Evolutionary conservation across 2,329 filamentous ascomycete species (phyloP).

Genomic region (Phoma sp.): DNA sequence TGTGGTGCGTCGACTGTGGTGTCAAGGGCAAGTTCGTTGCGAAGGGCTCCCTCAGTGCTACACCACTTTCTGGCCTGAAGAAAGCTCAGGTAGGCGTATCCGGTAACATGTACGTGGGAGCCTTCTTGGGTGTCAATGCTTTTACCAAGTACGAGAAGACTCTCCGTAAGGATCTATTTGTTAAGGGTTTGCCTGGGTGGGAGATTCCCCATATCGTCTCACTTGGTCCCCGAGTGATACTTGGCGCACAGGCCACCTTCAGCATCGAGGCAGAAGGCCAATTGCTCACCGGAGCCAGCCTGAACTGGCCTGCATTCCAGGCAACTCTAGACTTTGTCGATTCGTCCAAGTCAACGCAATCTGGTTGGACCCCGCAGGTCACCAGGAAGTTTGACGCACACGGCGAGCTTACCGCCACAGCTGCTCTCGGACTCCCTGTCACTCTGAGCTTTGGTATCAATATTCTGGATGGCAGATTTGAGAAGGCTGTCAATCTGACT

Average conservation of each 20-base stretch:
- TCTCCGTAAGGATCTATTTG: slow-evolving; percentile 9
- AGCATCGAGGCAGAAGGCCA: slow-evolving; percentile 15
- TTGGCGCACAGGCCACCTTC: slow-evolving; percentile 10
- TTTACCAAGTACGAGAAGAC: slow-evolving; percentile 18
- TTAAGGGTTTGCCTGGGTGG: slow-evolving; percentile 11
- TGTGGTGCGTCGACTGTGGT: slow-evolving; percentile 12
- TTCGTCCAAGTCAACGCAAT: slow-evolving; percentile 9
- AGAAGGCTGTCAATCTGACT: slow-evolving; percentile 13
- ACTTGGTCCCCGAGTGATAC: slow-evolving; percentile 7
- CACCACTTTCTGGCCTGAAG: slow-evolving; percentile 14
- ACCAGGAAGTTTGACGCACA: slow-evolving; percentile 13
- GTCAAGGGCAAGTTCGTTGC: slow-evolving; percentile 14
- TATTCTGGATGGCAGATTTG: slow-evolving; percentile 5
- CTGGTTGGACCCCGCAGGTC: slow-evolving; percentile 14
- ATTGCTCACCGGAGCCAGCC: slow-evolving; percentile 10
- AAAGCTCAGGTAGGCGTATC: slow-evolving; percentile 13
- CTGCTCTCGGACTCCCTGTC: slow-evolving; percentile 12
- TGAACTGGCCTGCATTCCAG: slow-evolving; percentile 13
- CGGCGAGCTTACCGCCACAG: slow-evolving; percentile 10
- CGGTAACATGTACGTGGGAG: slow-evolving; percentile 17
- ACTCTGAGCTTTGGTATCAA: slow-evolving; percentile 13
- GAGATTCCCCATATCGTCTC: slow-evolving; percentile 14
- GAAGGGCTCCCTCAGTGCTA: slow-evolving; percentile 13
- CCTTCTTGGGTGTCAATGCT: slow-evolving; percentile 9
- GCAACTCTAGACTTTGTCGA: slow-evolving; percentile 13